Evolutionary conservation across 2,329 filamentous ascomycete species (phyloP).

Genomic region (Paramyrothecium sp.): DNA sequence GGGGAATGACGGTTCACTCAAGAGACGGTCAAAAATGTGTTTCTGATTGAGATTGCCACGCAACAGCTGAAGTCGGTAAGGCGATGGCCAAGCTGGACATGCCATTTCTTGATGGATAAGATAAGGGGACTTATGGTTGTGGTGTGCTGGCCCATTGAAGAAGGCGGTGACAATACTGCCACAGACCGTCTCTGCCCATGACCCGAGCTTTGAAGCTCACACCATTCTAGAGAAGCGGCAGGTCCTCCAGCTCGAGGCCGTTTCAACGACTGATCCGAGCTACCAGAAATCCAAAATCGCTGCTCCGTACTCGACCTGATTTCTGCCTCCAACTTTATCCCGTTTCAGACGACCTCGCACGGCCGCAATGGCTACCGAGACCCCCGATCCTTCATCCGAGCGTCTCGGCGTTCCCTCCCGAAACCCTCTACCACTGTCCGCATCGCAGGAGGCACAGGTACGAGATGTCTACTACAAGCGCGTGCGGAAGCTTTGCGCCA

Average conservation of each 20-base stretch:
- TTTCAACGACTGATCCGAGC: too few species aligned
- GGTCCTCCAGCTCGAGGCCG: slow-evolving; percentile 1
- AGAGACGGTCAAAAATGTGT: too few species aligned
- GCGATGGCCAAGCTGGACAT: too few species aligned
- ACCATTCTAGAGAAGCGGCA: neutral
- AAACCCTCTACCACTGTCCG: slow-evolving; percentile 81
- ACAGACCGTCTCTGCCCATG: neutral
- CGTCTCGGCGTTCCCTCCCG: slow-evolving; percentile 54
- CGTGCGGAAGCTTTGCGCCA: slow-evolving; percentile 72
- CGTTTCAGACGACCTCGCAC: slow-evolving; percentile 8
- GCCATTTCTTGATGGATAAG: neutral
- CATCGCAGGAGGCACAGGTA: slow-evolving; percentile 78
- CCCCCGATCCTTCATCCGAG: slow-evolving; percentile 30
- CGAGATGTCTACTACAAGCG: slow-evolving; percentile 77
- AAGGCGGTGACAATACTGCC: neutral
- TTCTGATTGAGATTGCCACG: too few species aligned
- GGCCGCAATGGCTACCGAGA: slow-evolving; percentile 32
- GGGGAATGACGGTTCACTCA: too few species aligned
- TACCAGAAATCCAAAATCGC: too few species aligned
- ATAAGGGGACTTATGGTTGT: neutral
- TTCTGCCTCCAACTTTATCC: too few species aligned
- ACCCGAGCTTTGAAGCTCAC: neutral
- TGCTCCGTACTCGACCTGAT: too few species aligned
- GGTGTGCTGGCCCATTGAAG: neutral
- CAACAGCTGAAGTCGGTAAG: too few species aligned